Evolutionary conservation across 352 stramenopile species (phyloP), one percentile per base, ranked within the genome.

Genomic region (Globisporangium iwayamae): DNA sequence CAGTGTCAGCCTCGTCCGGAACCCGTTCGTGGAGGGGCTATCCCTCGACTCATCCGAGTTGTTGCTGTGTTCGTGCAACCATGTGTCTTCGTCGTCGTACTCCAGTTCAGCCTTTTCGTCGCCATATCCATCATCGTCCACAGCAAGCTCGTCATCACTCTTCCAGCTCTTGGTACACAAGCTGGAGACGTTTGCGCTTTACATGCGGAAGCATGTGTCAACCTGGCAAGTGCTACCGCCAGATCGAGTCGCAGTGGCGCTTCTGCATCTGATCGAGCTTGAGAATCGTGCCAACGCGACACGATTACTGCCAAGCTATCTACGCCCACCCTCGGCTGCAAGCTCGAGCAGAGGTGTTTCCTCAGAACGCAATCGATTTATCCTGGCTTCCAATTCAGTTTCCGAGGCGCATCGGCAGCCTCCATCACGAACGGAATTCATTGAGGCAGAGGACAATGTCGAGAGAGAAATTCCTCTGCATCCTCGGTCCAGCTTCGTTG

Each of bases 1-100:
- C 18, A 68, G 77, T 11, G 75, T 79, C 8, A 74, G 65, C 32
- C 69, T 87, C 46, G 48, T 74, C 9, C 74, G 83, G 14, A 91
- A 91, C 46, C 83, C 83, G 32, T 70, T 91, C 16, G 54, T 89
- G 6, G 83, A 91, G 41, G 83, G 80, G 36, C 71, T 91, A 6
- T 70, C 83, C 1, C 66, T 91, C 11, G 80, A 89, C n/a, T 78
- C 80, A 28, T 89, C 77, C 20, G 83, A 91, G 68, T 64, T 91
- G 41, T 43, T 91, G 67, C 66, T 91, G 3, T 90, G 80, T 25
- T 80, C 79, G 1, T 91, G 83, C 48, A 76, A 89, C 39, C 69
- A 73, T 47, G 65, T 67, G 4, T 53, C 46, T 16, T 63, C 69
- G 0, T 73, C 71, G 6, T 54, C 63, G 5, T 60, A 43, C 7